Evolutionary conservation across 306 rosid genomes (phyloP), one percentile per base, ranked within the genome.

Genomic region (Luffa acutangula): DNA sequence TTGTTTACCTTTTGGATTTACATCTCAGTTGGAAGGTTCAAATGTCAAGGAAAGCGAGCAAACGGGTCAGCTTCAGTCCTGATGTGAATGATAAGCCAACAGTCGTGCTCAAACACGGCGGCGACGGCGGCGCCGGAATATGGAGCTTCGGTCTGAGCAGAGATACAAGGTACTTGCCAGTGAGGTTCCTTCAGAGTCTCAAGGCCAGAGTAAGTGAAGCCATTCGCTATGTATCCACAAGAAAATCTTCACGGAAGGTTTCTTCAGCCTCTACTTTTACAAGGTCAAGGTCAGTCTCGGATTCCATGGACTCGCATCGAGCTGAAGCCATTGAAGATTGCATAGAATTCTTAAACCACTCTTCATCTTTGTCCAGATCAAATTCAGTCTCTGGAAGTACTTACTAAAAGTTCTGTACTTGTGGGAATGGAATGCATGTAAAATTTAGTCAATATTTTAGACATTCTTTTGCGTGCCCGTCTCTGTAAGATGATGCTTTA

Each of bases 51-150:
- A 88, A 82, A 80, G 81, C 83, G 25, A 83, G 87, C 81, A 89
- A 78, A 76, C 85, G 93, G 49, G 89, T 86, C 79, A 85, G 91
- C 82, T 91, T 90, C 82, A 93, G 97, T 83, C 92, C 93, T 42
- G 94, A 90, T 67, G 84, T 88, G n/a, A 81, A 88, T 75, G 96
- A 91, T 3, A 85, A 60, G 85, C 93, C 91, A 15, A 66, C 83
- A 45, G 84, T 88, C 17, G 25, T 60, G 65, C 89, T 81, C 53
- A 89, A 84, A 57, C 78, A 84, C 64, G 80, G 69, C 3, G 52
- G 82, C 3, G 52, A 72, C 9, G 70, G 80, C 1, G 84, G 86
- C 7, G 78, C 69, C 11, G 89, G 91, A 81, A 63, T 76, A 10
- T 86, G 90, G 93, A 81, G 73, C 76, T 85, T 86, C 45, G 79